Evolutionary conservation across 2,329 filamentous ascomycete genomes (phyloP), one percentile per base, ranked within the genome.

Genomic region (Microsporum canis): DNA sequence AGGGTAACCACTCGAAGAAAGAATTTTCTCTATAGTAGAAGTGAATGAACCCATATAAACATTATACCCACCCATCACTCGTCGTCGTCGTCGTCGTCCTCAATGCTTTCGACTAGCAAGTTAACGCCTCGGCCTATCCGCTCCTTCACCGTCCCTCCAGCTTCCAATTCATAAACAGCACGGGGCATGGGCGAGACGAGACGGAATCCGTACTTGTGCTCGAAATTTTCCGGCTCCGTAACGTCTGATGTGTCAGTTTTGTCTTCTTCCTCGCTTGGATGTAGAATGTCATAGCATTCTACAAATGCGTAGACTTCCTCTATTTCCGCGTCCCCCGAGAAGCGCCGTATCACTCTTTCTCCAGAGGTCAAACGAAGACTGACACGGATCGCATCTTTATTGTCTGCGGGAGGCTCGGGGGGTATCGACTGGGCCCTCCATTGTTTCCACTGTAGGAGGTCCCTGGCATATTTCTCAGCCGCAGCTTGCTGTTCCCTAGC

Each of bases 251-350:
- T 12, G 17, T 67, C 65, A 8, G 61, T 62, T 45, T 62, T 56
- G 45, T 57, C 34, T 47, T 60, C 63, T 4, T 63, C 58, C 6
- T 53, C 66, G 27, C 70, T 72, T 1, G 75, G 73, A 39, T 81
- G 73, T 2, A 91, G 67, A 4, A 87, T 67, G 59, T 89, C 85
- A 71, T 91, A 87, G 75, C 92, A 97, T 71, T 99, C 94, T 1
- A 97, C 91, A 75, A 95, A 96, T 0, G 92, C 94, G 73, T 97
- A 97, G 4, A 99, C 76, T 69, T 96, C 91, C 71, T 97, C 92
- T 41, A 97, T 78, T 1, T 82, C 80, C 0, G 88, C 84, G n/a
- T 84, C 78, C 0, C 81, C 78, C 0, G 79, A 73, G 71, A 99
- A 97, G 57, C 83, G 83, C 47, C 92, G 82, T 61, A 95, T 83